Base-by-base conservation (phyloP, 2,329 filamentous ascomycete species). In the Ceratocystis alfenasii region DNA sequence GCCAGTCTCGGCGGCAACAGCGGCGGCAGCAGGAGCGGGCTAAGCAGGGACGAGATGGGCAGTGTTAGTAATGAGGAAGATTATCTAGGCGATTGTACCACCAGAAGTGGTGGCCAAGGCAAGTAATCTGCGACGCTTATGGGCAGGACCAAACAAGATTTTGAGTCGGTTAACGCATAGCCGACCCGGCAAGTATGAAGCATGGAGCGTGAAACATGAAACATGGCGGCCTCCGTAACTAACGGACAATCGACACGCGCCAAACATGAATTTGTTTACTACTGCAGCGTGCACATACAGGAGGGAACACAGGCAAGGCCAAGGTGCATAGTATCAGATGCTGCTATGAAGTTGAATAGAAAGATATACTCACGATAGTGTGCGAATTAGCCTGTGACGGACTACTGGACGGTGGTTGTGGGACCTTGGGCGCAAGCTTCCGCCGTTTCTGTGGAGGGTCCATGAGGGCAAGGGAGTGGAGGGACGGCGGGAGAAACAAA, bases 371-470 rank as follows among this genome's bases (percentile, higher is more conserved):
- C 66, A 67, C 66, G 63, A 63, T 57, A 36, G 44, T 53, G 22
- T 65, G 63, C 46, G 64, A 53, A 63, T 36, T 65, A 44, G 63
- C 60, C 30, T 67, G 66, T 22, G 66, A 60, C 28, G 66, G 66
- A 25, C 66, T 65, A 36, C 36, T 67, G 28, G 66, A 33, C 22
- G 62, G 33, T 7, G 65, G 45, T 36, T 65, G 66, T 50, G 66
- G 59, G 17, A 64, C 74, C 70, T 77, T 78, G 45, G 76, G 76
- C 70, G 76, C 76, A 73, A 78, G 72, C 73, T 77, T 77, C 71
- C 76, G 74, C 72, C 75, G 76, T 69, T 78, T 78, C 67, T 70
- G 76, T 59, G 75, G 75, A 69, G 75, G 76, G 72, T 78, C 76
- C 76, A 78, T 78, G 70, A 72, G 22, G 15, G 48, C 48, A 53